Conservation (phyloP, 768 basidiomycete genomes). For the Mycena amicta region DNA sequence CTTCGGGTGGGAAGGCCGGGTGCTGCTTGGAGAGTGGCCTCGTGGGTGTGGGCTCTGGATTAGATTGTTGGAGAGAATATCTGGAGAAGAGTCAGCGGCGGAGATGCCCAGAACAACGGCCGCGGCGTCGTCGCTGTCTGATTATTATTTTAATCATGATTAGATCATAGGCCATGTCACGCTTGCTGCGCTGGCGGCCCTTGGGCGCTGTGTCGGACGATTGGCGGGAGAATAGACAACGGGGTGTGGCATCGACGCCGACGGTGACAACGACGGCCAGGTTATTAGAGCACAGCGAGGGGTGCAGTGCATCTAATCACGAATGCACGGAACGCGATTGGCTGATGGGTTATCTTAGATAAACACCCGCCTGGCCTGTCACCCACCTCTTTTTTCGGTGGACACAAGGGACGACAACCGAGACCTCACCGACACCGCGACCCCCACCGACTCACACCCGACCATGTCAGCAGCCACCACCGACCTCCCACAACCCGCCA, state of each 20-base stretch:
- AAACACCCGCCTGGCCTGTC: neutral
- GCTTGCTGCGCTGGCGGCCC: neutral
- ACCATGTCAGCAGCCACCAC: neutral
- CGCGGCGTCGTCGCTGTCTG: slow-evolving; percentile 1
- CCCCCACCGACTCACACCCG: neutral
- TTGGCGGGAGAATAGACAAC: neutral
- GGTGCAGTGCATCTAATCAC: neutral
- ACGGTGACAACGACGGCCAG: neutral
- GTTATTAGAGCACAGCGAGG: neutral
- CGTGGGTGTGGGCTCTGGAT: neutral
- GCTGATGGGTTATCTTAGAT: slow-evolving; percentile 23
- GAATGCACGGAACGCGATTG: slow-evolving; percentile 10
- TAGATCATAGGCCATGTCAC: neutral
- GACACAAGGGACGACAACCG: neutral
- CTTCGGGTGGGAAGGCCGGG: neutral
- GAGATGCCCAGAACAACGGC: neutral
- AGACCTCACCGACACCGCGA: neutral
- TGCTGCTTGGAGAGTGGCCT: neutral
- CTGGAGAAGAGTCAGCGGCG: neutral
- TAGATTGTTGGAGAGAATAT: neutral
- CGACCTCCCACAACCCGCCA: neutral
- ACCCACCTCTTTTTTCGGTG: slow-evolving; percentile 1
- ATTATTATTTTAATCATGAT: slow-evolving; percentile 1
- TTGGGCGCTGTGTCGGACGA: neutral
- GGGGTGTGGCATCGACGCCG: neutral